Conservation (phyloP, 1,284 basidiomycete genomes). For the Boletus smithii region DNA sequence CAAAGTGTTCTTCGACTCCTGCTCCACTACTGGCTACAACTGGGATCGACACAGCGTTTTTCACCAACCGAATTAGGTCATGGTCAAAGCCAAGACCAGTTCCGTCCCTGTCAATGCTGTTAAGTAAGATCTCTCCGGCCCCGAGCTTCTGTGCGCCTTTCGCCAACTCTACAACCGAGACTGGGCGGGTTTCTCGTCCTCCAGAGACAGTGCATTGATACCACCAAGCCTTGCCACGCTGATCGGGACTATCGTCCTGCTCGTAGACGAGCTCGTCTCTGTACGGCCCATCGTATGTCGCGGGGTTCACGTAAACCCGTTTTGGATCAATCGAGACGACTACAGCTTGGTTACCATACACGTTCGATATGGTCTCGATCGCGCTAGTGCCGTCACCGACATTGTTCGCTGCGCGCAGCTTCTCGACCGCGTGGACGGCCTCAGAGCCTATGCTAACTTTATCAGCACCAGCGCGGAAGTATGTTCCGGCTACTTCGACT, state of each 20-base stretch:
- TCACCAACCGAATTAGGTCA: slow-evolving; percentile 78
- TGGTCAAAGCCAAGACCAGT: slow-evolving; percentile 92
- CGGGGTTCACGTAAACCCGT: slow-evolving; percentile 77
- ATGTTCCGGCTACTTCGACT: slow-evolving; percentile 91
- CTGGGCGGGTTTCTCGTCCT: slow-evolving; percentile 80
- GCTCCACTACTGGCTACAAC: slow-evolving; percentile 96
- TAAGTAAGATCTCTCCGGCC: slow-evolving; percentile 93
- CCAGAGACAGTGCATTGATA: slow-evolving; percentile 98
- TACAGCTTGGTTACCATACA: slow-evolving; percentile 95
- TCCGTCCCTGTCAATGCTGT: slow-evolving; percentile 97
- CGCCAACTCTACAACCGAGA: slow-evolving; percentile 94
- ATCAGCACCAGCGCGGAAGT: slow-evolving; percentile 97
- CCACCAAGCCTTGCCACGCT: slow-evolving; percentile 89
- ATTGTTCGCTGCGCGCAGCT: slow-evolving; percentile 55
- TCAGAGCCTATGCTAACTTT: slow-evolving; percentile 97
- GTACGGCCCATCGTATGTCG: slow-evolving; percentile 66
- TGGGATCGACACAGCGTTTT: slow-evolving; percentile 78
- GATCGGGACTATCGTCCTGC: slow-evolving; percentile 46
- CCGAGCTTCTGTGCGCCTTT: slow-evolving; percentile 86
- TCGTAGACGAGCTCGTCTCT: slow-evolving; percentile 66
- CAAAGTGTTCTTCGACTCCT: slow-evolving; percentile 80
- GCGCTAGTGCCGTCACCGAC: slow-evolving; percentile 73
- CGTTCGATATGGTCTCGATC: slow-evolving; percentile 89
- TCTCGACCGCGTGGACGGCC: slow-evolving; percentile 92
- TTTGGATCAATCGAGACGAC: slow-evolving; percentile 97